Evolutionary conservation across 768 basidiomycete species (phyloP), one percentile per base, ranked within the genome.

Genomic region (Wakefieldia striispora): DNA sequence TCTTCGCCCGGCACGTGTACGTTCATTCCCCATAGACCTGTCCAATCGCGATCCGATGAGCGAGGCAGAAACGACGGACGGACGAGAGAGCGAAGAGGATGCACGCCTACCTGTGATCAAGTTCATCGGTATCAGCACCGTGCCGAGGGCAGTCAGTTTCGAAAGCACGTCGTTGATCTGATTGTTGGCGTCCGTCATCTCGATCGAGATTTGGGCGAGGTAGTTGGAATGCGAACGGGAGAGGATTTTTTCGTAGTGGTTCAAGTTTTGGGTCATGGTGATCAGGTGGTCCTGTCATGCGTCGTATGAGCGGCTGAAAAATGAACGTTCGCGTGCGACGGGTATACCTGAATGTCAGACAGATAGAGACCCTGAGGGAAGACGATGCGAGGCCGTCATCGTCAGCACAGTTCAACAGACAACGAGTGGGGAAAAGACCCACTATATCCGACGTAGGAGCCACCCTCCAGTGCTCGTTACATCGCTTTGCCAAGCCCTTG

Each of bases 121-220:
- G 69, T 98, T 98, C 88, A 95, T 97, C 31, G 90, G 97, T 65
- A 99, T 86, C 58, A 98, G 86, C 6, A 99, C 84, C 6, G 97
- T 99, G 79, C 97, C 97, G 40, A 99, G 79, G 7, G 97, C 95
- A 0, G 97, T 98, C 52, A 99, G 76, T 74, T 97, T 97, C 5
- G 91, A 92, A 6, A 98, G 82, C 2, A 99, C 97, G 64, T 98
- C 94, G 71, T 99, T 99, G 74, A 98, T 99, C 74, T 98, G 94
- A 69, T 99, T 99, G 72, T 99, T 99, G 36, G 97, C 97, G 61
- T 97, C 95, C 31, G 93, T 95, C 95, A 98, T 99, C 75, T 98
- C 97, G 70, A 99, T 98, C 37, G 94, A 97, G 59, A 99, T 99
- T 63, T 98, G 97, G 1, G 97, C 97, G 43, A 99, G 86, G 72